Base-by-base conservation (phyloP, 192 early-diverging fungal species). In the Entophlyctis helioformis region DNA sequence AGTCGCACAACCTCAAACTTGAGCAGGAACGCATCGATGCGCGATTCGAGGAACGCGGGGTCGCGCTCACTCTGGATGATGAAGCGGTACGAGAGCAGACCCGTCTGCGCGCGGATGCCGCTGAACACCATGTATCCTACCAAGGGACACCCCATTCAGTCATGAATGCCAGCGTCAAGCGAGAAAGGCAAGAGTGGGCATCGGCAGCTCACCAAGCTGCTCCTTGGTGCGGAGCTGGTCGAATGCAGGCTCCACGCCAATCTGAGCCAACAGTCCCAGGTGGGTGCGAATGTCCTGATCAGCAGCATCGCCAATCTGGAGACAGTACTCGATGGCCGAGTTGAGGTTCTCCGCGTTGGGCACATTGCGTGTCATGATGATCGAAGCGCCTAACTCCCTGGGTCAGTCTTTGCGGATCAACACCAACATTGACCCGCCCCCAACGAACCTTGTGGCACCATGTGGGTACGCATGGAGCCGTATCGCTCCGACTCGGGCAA, bases 221-320 rank as follows among this genome's bases (percentile, higher is more conserved):
- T 73, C 71, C 46, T 96, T 90, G 15, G 95, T 98, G 20, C 95
- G 74, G 40, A 98, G 64, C 50, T 91, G 82, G 64, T 96, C 83
- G 62, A 96, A 98, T 53, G 74, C 84, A 25, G 91, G 88, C 57
- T 98, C 92, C 37, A 83, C 68, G 16, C 79, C 62, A 33, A 98
- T 86, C 46, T 93, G 86, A 12, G 78, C 72, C 43, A 89, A 48
- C 36, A 98, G 70, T 28, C 72, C 66, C 16, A 87, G 59, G 13
- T 76, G 57, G 27, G 74, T 78, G 25, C 91, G 83, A 24, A 78
- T 59, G 18, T 64, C 51, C 26, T 53, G 69, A 51, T 90, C 65
- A 5, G 70, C 67, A 22, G 74, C 69, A 51, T 77, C 69, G 2
- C 92, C 91, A 25, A 89, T 64, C 50, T 89, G 85, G 16, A 90